Evolutionary conservation across 208 protist genomes (phyloP).

Genomic region (Trypanosoma melophagium): DNA sequence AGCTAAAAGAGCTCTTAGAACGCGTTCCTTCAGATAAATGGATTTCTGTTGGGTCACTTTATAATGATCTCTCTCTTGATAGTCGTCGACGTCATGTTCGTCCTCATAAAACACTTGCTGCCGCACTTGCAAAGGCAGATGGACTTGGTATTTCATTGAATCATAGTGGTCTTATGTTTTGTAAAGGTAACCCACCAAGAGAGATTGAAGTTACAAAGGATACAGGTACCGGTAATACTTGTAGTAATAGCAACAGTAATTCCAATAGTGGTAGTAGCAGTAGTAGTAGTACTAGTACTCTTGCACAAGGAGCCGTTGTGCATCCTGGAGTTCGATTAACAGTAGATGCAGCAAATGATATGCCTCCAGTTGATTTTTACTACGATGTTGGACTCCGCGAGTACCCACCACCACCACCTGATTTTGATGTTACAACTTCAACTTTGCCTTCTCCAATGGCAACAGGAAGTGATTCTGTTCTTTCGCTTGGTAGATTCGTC

Average conservation of each 20-base stretch:
- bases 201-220: conserved; percentile 14
- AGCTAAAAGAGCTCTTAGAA: conserved; percentile 30
- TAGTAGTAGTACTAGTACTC: not conserved
- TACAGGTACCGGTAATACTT: not conserved
- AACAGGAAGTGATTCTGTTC: conserved; percentile 58
- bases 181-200: conserved; percentile 35
- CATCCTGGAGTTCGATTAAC: conserved; percentile 5
- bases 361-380: conserved; percentile 72
- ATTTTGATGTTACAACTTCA: conserved; percentile 69
- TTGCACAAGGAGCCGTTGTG: conserved; percentile 5
- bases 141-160: conserved; percentile 49
- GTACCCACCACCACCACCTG: conserved; percentile 63
- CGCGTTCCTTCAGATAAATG: conserved; percentile 34
- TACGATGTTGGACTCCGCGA: conserved; percentile 74
- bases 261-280: not conserved
- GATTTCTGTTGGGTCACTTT: conserved; percentile 62
- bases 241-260: not conserved
- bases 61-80: conserved; percentile 54
- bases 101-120: conserved; percentile 69
- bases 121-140: conserved; percentile 46
- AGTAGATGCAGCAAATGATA: conserved; percentile 11
- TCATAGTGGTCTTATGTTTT: conserved; percentile 58
- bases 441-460: conserved; percentile 36
- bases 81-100: conserved; percentile 61
- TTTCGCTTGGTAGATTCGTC: conserved; percentile 75